These are phyloP conservation scores for Musa itinerans DNA, from an alignment of 176 grass and related monocot genomes.

Conservation along the genomic window DNA sequence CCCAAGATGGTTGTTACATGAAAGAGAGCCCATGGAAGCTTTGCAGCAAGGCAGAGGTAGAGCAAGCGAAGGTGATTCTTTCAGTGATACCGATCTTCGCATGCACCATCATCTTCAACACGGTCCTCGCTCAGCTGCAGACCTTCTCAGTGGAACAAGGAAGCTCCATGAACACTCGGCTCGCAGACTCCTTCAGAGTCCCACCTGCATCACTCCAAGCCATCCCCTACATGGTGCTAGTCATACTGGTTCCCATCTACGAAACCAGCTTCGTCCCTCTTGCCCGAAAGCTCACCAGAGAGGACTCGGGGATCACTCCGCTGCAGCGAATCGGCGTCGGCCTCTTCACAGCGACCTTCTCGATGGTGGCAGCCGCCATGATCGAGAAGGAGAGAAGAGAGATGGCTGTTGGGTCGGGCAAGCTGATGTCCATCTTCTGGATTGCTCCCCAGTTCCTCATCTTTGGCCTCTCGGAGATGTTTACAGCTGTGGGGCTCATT, in stretches of 20 bases:
- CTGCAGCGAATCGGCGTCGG: constrained; percentile 33
- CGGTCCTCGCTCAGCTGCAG: constrained; percentile 18
- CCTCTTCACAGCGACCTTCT: too few relatives aligned
- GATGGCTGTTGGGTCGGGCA: constrained; percentile 4
- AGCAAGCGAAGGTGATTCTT: not conserved
- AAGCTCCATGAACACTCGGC: constrained; percentile 61
- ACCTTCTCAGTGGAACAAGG: constrained; percentile 98
- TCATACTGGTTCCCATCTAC: constrained; percentile 18
- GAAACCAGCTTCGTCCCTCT: too few relatives aligned
- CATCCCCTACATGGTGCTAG: constrained; percentile 68
- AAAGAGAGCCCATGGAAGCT: constrained; percentile 67
- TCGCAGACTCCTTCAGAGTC: constrained; percentile 45
- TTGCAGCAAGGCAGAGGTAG: constrained; percentile 52
- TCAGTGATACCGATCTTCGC: too few relatives aligned
- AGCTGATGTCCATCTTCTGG: constrained; percentile 54
- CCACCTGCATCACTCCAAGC: too few relatives aligned
- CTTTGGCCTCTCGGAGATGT: too few relatives aligned
- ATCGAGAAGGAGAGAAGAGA: constrained; percentile 58
- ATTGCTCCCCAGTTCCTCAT: constrained; percentile 29
- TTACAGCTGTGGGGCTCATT: too few relatives aligned
- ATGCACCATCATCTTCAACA: too few relatives aligned
- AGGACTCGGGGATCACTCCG: constrained; percentile 58
- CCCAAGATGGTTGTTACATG: constrained; percentile 27
- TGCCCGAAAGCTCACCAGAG: not conserved
- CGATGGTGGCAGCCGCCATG: constrained; percentile 60